A percentile compares a stretch with the other conserved stretches of the same genome.
These are phyloP conservation scores for Puccinia polysora DNA, from an alignment of 1,284 basidiomycete genomes.

Conservation along the genomic window DNA sequence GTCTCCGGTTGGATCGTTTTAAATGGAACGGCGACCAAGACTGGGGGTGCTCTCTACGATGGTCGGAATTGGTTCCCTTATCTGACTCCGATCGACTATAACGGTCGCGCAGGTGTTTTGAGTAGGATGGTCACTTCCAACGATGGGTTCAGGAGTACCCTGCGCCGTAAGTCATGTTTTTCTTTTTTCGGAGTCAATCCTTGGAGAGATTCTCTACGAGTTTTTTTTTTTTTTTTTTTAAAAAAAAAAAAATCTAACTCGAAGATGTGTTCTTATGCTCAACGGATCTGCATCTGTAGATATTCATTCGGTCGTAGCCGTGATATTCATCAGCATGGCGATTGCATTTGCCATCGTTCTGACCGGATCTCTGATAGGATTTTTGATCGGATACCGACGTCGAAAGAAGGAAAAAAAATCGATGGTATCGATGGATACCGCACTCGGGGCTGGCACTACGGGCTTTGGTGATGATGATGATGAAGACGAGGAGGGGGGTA, in stretches of 20 bases:
- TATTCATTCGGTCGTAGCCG: conserved; percentile 81
- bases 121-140: conserved; percentile 73
- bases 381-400: conserved; percentile 74
- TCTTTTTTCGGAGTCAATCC: too few species aligned
- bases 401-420: conserved; percentile 45
- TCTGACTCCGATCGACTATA: conserved; percentile 64
- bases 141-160: conserved; percentile 46
- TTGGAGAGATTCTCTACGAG: too few species aligned
- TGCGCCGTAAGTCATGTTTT: conserved; percentile 47
- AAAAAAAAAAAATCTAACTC: conserved; percentile 64
- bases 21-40: conserved; percentile 59
- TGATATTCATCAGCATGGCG: conserved; percentile 94
- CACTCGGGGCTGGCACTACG: conserved; percentile 43
- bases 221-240: conserved; percentile 54
- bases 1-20: conserved; percentile 74
- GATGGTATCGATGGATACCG: conserved; percentile 44
- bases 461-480: background rate
- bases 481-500: conserved; percentile 14
- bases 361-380: conserved; percentile 76
- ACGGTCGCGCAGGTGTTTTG: conserved; percentile 68
- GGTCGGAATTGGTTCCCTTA: conserved; percentile 79
- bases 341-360: conserved; percentile 93
- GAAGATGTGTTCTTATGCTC: conserved; percentile 59
- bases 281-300: conserved; percentile 58
- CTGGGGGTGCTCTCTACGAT: conserved; percentile 67